phyloP scores from a whole-genome alignment of 163 green algal species.

The Trebouxiophyceae sp. region DNA sequence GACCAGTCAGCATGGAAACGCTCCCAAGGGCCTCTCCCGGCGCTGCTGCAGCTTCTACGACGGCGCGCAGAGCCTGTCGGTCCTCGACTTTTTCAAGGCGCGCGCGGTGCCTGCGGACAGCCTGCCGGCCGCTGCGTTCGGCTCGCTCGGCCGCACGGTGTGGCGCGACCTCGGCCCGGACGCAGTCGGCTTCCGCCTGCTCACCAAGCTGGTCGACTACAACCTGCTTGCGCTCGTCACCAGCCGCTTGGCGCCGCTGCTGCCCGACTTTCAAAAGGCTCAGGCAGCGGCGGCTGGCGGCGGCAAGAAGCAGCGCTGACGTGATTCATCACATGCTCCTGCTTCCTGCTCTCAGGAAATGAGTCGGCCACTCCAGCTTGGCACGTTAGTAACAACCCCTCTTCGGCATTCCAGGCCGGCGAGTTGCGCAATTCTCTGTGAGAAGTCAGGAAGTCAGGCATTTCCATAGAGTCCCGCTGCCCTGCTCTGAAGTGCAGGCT shows the following conservation, averaged over 20 bases:
- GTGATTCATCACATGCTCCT: not conserved
- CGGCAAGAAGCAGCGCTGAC: not conserved
- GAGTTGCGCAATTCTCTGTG: no score
- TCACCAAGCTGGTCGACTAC: constrained; percentile 61
- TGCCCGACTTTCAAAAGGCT: constrained; percentile 58
- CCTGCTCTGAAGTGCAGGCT: no score
- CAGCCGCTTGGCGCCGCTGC: constrained; percentile 38
- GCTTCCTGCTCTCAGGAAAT: not conserved
- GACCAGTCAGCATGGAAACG: not conserved
- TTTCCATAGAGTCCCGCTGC: no score
- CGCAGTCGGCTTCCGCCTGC: constrained; percentile 70
- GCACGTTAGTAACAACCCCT: not conserved
- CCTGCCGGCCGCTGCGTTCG: constrained; percentile 79
- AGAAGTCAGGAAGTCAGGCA: no score
- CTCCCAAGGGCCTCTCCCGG: no score
- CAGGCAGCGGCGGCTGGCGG: no score
- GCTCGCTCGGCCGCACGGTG: constrained; percentile 70
- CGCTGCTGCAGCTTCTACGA: constrained; percentile 62
- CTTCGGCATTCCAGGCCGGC: no score
- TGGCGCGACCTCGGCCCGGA: constrained; percentile 78
- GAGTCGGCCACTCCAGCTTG: not conserved
- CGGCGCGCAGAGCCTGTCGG: constrained; percentile 71
- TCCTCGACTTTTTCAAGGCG: constrained; percentile 88
- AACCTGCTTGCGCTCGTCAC: constrained; percentile 48
- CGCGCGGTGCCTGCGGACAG: constrained; percentile 74